Percentiles rank a stretch among this genome's conserved stretches.
phyloP scores from a whole-genome alignment of 1,284 basidiomycete genomes.

The Pholiota adiposa region DNA sequence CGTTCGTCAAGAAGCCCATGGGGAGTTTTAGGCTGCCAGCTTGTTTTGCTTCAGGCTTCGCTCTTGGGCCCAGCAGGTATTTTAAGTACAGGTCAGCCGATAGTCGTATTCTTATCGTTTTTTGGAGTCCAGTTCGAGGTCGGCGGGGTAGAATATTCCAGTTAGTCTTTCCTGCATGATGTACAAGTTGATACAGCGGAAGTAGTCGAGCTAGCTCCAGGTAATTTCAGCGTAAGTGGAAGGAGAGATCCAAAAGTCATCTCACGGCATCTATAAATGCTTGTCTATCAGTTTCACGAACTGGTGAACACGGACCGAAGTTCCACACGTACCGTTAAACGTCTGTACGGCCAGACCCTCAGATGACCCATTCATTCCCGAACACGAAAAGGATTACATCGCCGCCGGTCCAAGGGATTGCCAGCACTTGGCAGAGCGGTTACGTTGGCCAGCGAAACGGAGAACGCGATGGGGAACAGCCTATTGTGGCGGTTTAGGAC shows the following conservation, averaged over 20 bases:
- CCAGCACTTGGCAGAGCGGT: background rate
- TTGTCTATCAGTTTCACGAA: background rate
- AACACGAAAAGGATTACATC: background rate
- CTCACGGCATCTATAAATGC: constrained; percentile 1
- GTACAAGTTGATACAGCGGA: background rate
- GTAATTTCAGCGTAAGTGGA: background rate
- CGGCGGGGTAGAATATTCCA: constrained; percentile 5
- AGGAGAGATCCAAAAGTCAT: background rate
- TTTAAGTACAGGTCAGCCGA: constrained; percentile 13
- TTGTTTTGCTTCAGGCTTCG: constrained; percentile 1
- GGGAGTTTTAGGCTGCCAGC: constrained; percentile 4
- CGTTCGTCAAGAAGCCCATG: constrained; percentile 2
- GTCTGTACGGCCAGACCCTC: background rate
- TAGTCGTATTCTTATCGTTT: constrained; percentile 5
- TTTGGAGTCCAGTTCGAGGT: background rate
- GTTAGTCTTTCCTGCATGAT: background rate
- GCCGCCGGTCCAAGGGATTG: constrained; percentile 2
- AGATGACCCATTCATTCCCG: background rate
- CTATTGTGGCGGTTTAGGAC: background rate
- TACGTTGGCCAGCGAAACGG: background rate
- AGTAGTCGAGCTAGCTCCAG: background rate
- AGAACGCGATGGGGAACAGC: background rate
- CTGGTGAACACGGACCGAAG: constrained; percentile 6
- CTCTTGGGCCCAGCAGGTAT: background rate
- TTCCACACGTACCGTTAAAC: background rate